Percentiles rank a stretch among this genome's conserved stretches.
Conservation (phyloP, 192 early-diverging fungal genomes). For the Coemansia sp. region DNA sequence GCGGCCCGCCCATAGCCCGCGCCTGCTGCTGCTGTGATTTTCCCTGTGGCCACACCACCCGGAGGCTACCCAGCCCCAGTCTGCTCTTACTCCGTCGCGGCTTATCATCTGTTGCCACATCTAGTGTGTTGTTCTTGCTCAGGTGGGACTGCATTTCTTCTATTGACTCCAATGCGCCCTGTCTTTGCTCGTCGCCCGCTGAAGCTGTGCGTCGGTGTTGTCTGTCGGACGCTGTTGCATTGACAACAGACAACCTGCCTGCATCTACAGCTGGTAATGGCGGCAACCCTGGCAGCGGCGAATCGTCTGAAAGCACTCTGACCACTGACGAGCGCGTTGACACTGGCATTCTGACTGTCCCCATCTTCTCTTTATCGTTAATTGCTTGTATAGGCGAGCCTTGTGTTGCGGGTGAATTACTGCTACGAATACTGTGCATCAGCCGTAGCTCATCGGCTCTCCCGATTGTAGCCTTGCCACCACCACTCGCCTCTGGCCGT, state of each 20-base stretch:
- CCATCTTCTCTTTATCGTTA: slow-evolving; percentile 1
- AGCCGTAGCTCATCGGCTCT: slow-evolving; percentile 40
- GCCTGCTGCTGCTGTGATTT: slow-evolving; percentile 10
- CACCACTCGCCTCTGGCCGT: slow-evolving; percentile 13
- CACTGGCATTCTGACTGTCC: slow-evolving; percentile 14
- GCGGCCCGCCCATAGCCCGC: slow-evolving; percentile 2
- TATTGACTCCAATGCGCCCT: not conserved
- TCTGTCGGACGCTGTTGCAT: not conserved
- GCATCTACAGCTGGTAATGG: slow-evolving; percentile 23
- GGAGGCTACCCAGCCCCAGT: slow-evolving; percentile 30
- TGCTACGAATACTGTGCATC: slow-evolving; percentile 18
- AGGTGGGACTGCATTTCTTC: not conserved
- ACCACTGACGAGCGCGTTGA: slow-evolving; percentile 37
- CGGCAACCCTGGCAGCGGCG: slow-evolving; percentile 30
- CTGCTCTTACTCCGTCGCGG: slow-evolving; percentile 15
- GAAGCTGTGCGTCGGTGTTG: slow-evolving; percentile 26
- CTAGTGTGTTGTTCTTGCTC: not conserved
- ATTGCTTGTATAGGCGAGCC: slow-evolving; percentile 3
- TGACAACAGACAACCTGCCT: slow-evolving; percentile 5
- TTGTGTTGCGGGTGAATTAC: slow-evolving; percentile 5
- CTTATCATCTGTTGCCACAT: slow-evolving; percentile 5
- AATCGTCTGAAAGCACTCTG: slow-evolving; percentile 21
- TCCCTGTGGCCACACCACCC: slow-evolving; percentile 21
- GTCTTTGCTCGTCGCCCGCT: slow-evolving; percentile 17
- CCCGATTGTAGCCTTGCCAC: slow-evolving; percentile 9